Evolutionary conservation across 2,329 filamentous ascomycete species (phyloP).

Genomic region (Zymoseptoria pseudotritici): DNA sequence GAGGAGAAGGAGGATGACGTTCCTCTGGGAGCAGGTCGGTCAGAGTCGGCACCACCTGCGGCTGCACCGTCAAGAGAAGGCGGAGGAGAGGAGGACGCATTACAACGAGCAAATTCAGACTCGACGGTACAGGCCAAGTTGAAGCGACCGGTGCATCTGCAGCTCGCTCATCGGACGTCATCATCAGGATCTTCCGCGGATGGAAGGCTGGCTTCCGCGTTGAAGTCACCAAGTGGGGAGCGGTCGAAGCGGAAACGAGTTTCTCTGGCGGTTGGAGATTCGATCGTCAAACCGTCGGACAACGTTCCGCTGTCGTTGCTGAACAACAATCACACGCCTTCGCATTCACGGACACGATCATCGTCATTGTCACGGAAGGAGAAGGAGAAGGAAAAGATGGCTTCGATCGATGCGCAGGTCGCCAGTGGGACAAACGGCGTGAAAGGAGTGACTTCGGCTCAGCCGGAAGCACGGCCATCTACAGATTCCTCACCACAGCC

Average conservation of each 20-base stretch:
- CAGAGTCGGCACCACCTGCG: background rate
- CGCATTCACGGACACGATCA: slow-evolving; percentile 24
- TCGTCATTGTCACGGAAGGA: slow-evolving; percentile 3
- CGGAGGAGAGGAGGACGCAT: slow-evolving; percentile 1
- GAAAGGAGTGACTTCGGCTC: background rate
- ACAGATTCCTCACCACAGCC: background rate
- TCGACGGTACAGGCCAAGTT: slow-evolving; percentile 19
- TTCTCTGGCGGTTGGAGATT: slow-evolving; percentile 29
- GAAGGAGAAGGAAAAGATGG: background rate
- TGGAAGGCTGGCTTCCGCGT: slow-evolving; percentile 27
- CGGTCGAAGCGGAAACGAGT: slow-evolving; percentile 28
- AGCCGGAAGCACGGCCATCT: background rate
- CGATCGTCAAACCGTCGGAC: slow-evolving; percentile 30
- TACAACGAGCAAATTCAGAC: slow-evolving; percentile 26
- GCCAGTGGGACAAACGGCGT: background rate
- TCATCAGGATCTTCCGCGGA: slow-evolving; percentile 31
- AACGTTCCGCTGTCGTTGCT: slow-evolving; percentile 23
- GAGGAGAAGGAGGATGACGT: background rate
- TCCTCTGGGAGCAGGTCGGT: background rate
- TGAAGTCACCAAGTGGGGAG: slow-evolving; percentile 27
- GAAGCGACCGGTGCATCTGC: slow-evolving; percentile 27
- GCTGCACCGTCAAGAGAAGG: background rate
- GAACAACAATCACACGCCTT: slow-evolving; percentile 23
- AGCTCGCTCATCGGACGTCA: slow-evolving; percentile 25
- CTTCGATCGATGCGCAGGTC: background rate